Base-by-base conservation (phyloP, 768 basidiomycete species). In the Phanerodontia chrysosporium region DNA sequence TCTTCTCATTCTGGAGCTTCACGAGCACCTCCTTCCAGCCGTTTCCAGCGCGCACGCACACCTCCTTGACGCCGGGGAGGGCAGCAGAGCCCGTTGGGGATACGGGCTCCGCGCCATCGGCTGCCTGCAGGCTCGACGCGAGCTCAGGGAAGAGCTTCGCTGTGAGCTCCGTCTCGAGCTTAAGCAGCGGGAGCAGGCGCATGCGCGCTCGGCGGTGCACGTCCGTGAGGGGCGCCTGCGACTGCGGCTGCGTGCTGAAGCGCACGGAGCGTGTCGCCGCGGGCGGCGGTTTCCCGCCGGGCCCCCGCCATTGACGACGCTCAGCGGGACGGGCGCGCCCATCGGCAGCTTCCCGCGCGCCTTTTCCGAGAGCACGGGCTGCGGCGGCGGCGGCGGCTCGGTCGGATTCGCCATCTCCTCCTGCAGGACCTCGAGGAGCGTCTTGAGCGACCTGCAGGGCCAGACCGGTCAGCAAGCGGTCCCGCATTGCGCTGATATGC, bases 11-110 rank as follows among this genome's bases (percentile, higher is more conserved):
- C 45, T 51, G 52, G 35, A 57, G 58, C 51, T 59, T 54, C 13
- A 63, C 61, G 12, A 87, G 64, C 21, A 80, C 64, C 6, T 69
- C 65, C 68, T 87, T 86, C 86, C 85, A 88, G 3, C 78, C 78
- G 49, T 76, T 78, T 0, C 85, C 84, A 0, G 84, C 80, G 5
- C 82, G 79, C 18, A 87, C 83, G 57, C 65, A 62, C 1, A 69
- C 65, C 55, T 71, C 66, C 54, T 62, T 63, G 22, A 53, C 45
- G 39, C 57, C 53, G 21, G 35, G n/a, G n/a, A n/a, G n/a, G n/a
- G n/a, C n/a, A n/a, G n/a, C n/a, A n/a, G n/a, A n/a, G n/a, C n/a
- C n/a, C n/a, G n/a, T n/a, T n/a, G n/a, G n/a, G n/a, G n/a, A n/a
- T n/a, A n/a, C 32, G 32, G 32, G 32, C 32, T 7, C 32, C 7